phyloP scores from a whole-genome alignment of 768 basidiomycete species.

The Baorangia bicolor region DNA sequence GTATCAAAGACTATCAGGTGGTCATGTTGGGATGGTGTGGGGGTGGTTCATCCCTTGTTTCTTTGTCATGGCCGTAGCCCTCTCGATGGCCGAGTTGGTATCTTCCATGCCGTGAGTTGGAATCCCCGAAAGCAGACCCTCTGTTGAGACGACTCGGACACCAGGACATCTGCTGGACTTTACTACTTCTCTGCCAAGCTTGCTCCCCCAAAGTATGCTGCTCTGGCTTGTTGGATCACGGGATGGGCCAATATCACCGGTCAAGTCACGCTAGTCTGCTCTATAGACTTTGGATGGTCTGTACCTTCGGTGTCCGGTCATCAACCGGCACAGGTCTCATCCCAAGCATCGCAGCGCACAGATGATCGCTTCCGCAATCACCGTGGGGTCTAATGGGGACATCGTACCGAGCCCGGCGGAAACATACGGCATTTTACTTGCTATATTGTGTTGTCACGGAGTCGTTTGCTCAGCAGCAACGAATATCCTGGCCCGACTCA shows the following conservation, averaged over 20 bases:
- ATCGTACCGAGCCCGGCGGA: constrained; percentile 53
- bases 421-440: constrained; percentile 66
- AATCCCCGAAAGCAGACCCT: too few species aligned
- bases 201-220: constrained; percentile 58
- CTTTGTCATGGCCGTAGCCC: constrained; percentile 66
- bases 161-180: constrained; percentile 72
- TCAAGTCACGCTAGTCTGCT: constrained; percentile 67
- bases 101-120: constrained; percentile 72
- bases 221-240: constrained; percentile 57
- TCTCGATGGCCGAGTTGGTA: constrained; percentile 70
- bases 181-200: constrained; percentile 80
- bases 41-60: constrained; percentile 73
- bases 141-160: neutral
- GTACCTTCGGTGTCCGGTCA: too few species aligned
- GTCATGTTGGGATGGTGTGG: constrained; percentile 76
- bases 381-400: constrained; percentile 56
- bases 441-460: constrained; percentile 65
- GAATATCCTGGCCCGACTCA: constrained; percentile 58
- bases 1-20: constrained; percentile 40
- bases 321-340: neutral
- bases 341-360: constrained; percentile 47
- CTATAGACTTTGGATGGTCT: constrained; percentile 71
- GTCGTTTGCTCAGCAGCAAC: constrained; percentile 72
- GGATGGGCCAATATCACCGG: constrained; percentile 78
- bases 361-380: constrained; percentile 73